Conservation (phyloP, 352 stramenopile species). For the Globisporangium cylindrosporum region DNA sequence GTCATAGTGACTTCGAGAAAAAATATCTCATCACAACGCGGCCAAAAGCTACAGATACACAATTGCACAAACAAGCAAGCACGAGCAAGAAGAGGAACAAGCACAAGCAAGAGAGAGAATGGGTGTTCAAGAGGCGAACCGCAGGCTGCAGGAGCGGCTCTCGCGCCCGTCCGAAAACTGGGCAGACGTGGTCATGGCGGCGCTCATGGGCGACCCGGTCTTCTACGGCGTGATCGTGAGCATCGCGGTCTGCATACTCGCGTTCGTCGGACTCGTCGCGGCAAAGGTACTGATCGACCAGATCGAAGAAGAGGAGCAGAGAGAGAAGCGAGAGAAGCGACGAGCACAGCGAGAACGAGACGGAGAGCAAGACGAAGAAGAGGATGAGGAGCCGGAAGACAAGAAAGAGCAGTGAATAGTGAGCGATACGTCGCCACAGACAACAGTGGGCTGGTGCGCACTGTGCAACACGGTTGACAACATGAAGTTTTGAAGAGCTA, state of each 20-base stretch:
- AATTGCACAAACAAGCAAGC: not conserved
- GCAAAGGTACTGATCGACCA: slow-evolving; percentile 56
- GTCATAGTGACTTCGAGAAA: not conserved
- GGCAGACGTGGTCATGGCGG: slow-evolving; percentile 59
- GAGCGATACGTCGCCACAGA: not conserved
- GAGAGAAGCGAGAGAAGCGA: slow-evolving; percentile 18
- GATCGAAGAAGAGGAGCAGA: slow-evolving; percentile 51
- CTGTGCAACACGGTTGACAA: not conserved
- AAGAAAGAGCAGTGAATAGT: slow-evolving; percentile 23
- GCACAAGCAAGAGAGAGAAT: not conserved
- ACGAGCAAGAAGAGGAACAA: not conserved
- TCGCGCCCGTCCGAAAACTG: slow-evolving; percentile 55
- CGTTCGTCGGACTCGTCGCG: slow-evolving; percentile 48
- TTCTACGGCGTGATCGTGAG: slow-evolving; percentile 50
- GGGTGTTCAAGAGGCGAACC: slow-evolving; percentile 7
- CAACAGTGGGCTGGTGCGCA: too few species aligned
- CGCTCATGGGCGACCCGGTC: slow-evolving; percentile 55
- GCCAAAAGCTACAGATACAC: not conserved
- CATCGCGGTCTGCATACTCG: slow-evolving; percentile 46
- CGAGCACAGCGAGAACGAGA: slow-evolving; percentile 23
- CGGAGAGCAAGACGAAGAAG: slow-evolving; percentile 11
- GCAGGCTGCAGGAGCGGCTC: slow-evolving; percentile 44
- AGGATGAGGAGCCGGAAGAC: not conserved
- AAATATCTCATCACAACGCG: not conserved
- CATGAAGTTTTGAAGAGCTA: not conserved